phyloP scores from a whole-genome alignment of 768 basidiomycete species.

The Rhodotorula sphaerocarpa region DNA sequence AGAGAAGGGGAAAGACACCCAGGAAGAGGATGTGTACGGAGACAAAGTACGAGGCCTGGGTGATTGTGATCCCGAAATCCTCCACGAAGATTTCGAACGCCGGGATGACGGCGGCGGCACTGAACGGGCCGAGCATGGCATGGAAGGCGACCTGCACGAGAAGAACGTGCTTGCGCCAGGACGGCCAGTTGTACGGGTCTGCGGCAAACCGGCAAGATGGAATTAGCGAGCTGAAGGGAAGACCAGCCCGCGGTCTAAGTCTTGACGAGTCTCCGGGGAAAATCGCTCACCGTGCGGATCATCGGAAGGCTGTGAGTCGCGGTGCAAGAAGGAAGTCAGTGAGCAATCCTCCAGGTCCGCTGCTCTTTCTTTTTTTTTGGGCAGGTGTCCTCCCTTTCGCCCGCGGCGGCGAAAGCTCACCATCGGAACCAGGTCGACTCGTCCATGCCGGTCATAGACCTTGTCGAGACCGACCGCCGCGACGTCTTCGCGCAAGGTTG shows the following conservation, averaged over 20 bases:
- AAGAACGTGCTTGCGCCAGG: slow-evolving; percentile 24
- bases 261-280: neutral
- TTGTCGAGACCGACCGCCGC: slow-evolving; percentile 21
- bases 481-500: slow-evolving; percentile 29
- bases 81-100: slow-evolving; percentile 19
- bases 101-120: slow-evolving; percentile 25
- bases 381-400: too few species aligned
- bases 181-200: slow-evolving; percentile 32
- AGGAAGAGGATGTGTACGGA: neutral
- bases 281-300: slow-evolving; percentile 9
- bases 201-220: neutral
- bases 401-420: neutral
- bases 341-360: neutral
- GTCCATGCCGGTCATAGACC: slow-evolving; percentile 29
- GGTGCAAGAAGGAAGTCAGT: neutral
- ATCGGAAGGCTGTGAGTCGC: neutral
- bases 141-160: slow-evolving; percentile 22
- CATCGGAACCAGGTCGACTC: slow-evolving; percentile 29
- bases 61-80: slow-evolving; percentile 20
- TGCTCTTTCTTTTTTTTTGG: too few species aligned
- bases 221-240: neutral
- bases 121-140: slow-evolving; percentile 28
- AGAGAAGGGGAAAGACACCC: slow-evolving; percentile 18
- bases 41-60: slow-evolving; percentile 16
- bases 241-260: neutral